Evolutionary conservation across 1,284 basidiomycete genomes (phyloP), one percentile per base, ranked within the genome.

Genomic region (Somion occarium): DNA sequence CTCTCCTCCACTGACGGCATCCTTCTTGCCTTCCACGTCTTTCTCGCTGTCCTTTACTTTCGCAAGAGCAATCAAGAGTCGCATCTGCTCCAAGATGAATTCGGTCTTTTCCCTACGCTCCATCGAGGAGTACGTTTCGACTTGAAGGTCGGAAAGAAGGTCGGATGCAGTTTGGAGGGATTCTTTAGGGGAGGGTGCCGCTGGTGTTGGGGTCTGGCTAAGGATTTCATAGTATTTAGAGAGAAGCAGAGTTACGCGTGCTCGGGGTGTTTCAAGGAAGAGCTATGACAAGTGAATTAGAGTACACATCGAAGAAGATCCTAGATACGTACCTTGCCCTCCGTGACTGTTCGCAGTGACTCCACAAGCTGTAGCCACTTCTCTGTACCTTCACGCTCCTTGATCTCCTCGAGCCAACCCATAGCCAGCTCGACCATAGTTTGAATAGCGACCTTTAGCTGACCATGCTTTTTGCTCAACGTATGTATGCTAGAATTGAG

Each of bases 101-200:
- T 98, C 93, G 9, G 93, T 97, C 78, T 99, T 99, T 71, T 99
- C 97, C 61, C 91, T 75, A 56, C 95, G 85, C 60, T 98, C 93
- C 96, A 99, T 98, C 12, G 91, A 93, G 22, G 94, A 97, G 66
- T 98, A 99, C 2, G 97, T 99, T 73, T 99, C 97, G 42, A 99
- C 95, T 71, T 98, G 94, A 1, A 99, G 83, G 50, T 99, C 97
- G 48, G 89, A 90, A 56, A 99, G 78, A 26, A 98, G 74, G 57
- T 97, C 94, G 0, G 92, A 95, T 0, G 92, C 91, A 0, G 82
- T 86, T 60, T 88, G 82, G 38, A 93, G 70, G 49, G 86, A 81
- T 59, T 91, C 80, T 63, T 82, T 83, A 41, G 73, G 61, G 4
- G 75, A 64, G 9, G 78, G 67, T 3, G 79, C 60, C 37, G 73